Evolutionary conservation across 176 grass and related monocot genomes (phyloP), one percentile per base, ranked within the genome.

Genomic region (Stipa capillata): DNA sequence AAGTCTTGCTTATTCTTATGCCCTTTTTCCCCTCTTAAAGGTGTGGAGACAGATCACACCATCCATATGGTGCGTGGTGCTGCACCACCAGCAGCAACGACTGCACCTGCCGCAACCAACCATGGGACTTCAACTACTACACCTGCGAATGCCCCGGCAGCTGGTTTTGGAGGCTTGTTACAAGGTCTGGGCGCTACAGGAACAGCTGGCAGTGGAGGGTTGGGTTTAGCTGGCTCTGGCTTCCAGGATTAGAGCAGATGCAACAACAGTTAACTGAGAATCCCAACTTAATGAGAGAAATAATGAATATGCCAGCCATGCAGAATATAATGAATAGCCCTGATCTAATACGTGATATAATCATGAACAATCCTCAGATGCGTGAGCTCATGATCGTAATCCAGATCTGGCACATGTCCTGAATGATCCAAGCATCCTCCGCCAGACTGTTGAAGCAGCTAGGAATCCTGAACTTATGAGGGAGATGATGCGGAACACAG

Each of bases 291-390:
- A 91, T 94, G 89, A 90, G 89, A 21, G 92, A 94, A 59, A 84
- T 94, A 59, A 77, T 94, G 92, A 94, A 94, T 63, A 87, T 80
- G 57, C 92, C 92, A 24, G 80, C 73, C 24, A 89, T 94, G 59
- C 92, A 94, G 58, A 91, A 86, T 37, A 72, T 91, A 70, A 84
- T 94, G 50, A 94, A 89, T 80, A 91, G 88, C 47, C 89, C 92
- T 65, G 92, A 91, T 84, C 52, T 94, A 18, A 85, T 94, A 68
- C 86, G 84, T 13, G 84, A 89, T 62, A 71, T 94, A 60, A 91
- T 94, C 74, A 94, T 89, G 89, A 94, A 94, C 86, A 94, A 94
- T 83, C 92, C 92, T 47, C 92, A 94, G 71, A 89, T 94, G 92
- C 92, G 89, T 71, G 92, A 94, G 17, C 84, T 94, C 17, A 88